Evolutionary conservation across 495 filamentous ascomycete genomes (phyloP).

Genomic region (Baudoinia panamericana): DNA sequence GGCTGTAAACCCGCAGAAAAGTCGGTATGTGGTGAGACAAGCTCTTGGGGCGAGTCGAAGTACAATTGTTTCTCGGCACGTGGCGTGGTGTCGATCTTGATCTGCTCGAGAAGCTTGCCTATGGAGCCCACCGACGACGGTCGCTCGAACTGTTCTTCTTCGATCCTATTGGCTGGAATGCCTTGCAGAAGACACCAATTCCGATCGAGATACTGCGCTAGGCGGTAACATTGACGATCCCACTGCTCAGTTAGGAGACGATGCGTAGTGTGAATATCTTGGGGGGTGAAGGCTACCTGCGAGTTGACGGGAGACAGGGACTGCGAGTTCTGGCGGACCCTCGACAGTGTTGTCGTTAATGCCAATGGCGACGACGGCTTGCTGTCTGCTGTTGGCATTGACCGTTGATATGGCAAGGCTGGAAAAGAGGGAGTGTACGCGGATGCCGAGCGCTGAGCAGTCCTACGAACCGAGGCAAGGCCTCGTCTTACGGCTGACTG

Average conservation of each 20-base stretch:
- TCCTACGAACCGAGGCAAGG: constrained; percentile 2
- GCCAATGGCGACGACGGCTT: constrained; percentile 1
- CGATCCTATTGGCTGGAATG: constrained; percentile 22
- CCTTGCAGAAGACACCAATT: constrained; percentile 47
- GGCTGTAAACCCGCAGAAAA: not conserved
- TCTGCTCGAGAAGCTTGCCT: constrained; percentile 26
- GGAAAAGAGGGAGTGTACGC: constrained; percentile 16
- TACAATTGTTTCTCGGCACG: constrained; percentile 25
- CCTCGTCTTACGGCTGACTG: constrained; percentile 8
- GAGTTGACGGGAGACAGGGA: constrained; percentile 6
- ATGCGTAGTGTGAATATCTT: constrained; percentile 34
- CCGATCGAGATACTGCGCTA: constrained; percentile 46
- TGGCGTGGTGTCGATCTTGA: constrained; percentile 29
- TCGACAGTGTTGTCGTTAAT: not conserved
- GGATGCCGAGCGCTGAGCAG: constrained; percentile 14
- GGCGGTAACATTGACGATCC: constrained; percentile 44
- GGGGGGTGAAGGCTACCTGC: constrained; percentile 20
- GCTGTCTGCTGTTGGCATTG: too few species aligned
- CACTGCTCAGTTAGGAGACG: constrained; percentile 47
- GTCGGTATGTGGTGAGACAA: not conserved
- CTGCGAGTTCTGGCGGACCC: constrained; percentile 5
- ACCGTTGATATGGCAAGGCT: constrained; percentile 3
- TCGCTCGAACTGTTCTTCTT: constrained; percentile 29
- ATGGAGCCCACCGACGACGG: constrained; percentile 23
- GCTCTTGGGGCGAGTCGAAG: constrained; percentile 16